Evolutionary conservation across 495 filamentous ascomycete genomes (phyloP).

Genomic region (Podospora tetraspora): DNA sequence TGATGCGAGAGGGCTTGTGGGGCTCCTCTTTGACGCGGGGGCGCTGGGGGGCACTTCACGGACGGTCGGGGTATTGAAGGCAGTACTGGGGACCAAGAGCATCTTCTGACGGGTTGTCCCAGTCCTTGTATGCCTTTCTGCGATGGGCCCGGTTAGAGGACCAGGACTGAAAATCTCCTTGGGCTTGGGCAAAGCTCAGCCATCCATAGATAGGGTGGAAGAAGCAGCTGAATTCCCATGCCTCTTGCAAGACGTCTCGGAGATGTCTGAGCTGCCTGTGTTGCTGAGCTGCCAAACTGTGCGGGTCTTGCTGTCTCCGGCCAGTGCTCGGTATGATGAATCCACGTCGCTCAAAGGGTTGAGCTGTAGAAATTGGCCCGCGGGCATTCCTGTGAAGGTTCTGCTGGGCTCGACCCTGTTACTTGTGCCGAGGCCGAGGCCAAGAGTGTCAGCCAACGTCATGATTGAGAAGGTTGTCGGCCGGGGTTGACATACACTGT

Average conservation of each 20-base stretch:
- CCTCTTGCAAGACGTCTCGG: background rate
- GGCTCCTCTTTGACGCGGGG: too few relatives aligned
- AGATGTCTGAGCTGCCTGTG: background rate
- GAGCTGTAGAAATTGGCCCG: background rate
- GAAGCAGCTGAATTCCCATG: too few relatives aligned
- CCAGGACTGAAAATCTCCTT: background rate
- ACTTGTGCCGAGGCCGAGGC: background rate
- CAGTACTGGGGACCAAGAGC: background rate
- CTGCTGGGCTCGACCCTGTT: background rate
- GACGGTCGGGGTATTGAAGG: background rate
- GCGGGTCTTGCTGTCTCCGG: background rate
- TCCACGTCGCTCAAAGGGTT: background rate
- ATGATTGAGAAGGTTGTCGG: background rate
- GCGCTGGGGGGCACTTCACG: too few relatives aligned
- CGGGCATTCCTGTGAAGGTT: background rate
- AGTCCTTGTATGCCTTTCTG: background rate
- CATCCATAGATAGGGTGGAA: background rate
- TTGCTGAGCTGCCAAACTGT: background rate
- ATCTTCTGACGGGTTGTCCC: background rate
- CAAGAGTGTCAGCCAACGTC: background rate
- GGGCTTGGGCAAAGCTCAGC: background rate
- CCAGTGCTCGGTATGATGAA: background rate
- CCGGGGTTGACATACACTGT: background rate
- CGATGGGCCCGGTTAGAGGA: background rate
- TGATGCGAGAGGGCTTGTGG: too few relatives aligned